Conservation (phyloP, 2,329 filamentous ascomycete genomes). For the Chrysoporthe austroafricana region DNA sequence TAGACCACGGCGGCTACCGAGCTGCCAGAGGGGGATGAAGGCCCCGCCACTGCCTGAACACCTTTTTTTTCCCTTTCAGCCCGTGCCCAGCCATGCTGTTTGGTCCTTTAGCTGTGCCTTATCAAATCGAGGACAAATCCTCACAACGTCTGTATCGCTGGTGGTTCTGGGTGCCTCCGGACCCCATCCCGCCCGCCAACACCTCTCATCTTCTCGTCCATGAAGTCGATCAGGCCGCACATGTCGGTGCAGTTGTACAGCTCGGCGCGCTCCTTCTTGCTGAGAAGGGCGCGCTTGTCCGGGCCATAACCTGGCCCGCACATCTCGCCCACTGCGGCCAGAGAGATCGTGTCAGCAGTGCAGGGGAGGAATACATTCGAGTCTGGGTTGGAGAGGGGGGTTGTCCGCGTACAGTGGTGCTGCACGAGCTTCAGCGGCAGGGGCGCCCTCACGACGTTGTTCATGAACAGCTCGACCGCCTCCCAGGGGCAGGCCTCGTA, state of each 20-base stretch:
- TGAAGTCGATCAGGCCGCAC: slow-evolving; percentile 62
- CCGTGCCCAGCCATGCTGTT: not conserved
- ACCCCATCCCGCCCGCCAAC: slow-evolving; percentile 31
- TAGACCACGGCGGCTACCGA: not conserved
- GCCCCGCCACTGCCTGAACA: not conserved
- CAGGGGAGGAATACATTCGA: not conserved
- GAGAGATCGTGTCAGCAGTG: not conserved
- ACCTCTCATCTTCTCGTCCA: slow-evolving; percentile 55
- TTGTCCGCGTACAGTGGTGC: slow-evolving; percentile 52
- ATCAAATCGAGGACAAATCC: not conserved
- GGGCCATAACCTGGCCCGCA: slow-evolving; percentile 58
- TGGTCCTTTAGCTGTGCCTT: not conserved
- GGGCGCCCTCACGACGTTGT: slow-evolving; percentile 58
- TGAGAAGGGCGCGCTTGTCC: slow-evolving; percentile 56
- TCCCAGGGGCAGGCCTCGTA: slow-evolving; percentile 62
- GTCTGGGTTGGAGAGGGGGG: not conserved
- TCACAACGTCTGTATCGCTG: not conserved
- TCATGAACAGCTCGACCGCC: slow-evolving; percentile 66
- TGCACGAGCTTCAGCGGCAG: slow-evolving; percentile 66
- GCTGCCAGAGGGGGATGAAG: not conserved
- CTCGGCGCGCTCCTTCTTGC: slow-evolving; percentile 57
- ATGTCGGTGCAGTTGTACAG: slow-evolving; percentile 56
- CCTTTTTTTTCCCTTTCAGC: not conserved
- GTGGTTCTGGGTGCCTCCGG: slow-evolving; percentile 24
- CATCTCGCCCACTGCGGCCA: slow-evolving; percentile 61